These are phyloP conservation scores for Thalassiosira livingstoniorum DNA, from an alignment of 352 stramenopile genomes.

Conservation along the genomic window DNA sequence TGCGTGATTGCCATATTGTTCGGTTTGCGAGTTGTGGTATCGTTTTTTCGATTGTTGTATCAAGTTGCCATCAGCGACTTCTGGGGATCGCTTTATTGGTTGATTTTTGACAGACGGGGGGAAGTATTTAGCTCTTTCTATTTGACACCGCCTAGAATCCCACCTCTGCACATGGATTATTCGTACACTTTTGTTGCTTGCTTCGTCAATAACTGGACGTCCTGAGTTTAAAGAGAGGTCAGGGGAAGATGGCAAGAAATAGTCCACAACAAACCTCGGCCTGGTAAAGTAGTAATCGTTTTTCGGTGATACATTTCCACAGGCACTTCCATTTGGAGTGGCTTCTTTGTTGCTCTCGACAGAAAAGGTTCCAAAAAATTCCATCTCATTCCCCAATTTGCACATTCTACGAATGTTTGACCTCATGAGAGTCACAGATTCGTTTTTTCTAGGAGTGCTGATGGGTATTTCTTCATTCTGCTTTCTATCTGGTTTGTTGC, in stretches of 20 bases:
- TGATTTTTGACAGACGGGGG: slow-evolving; percentile 19
- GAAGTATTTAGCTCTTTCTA: slow-evolving; percentile 40
- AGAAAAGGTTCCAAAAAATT: slow-evolving; percentile 43
- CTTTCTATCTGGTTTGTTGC: background rate
- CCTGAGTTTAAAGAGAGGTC: slow-evolving; percentile 1
- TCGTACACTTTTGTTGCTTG: slow-evolving; percentile 15
- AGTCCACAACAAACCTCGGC: slow-evolving; percentile 37
- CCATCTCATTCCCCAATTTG: slow-evolving; percentile 77
- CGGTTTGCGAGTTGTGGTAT: background rate
- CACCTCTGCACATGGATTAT: slow-evolving; percentile 30
- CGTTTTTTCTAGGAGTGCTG: slow-evolving; percentile 3
- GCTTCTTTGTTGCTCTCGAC: background rate
- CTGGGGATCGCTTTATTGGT: slow-evolving; percentile 19
- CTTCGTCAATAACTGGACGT: background rate
- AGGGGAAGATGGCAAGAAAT: slow-evolving; percentile 22
- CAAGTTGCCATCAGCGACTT: background rate
- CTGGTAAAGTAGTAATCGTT: slow-evolving; percentile 13
- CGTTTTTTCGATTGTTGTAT: slow-evolving; percentile 5
- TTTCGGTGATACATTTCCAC: background rate
- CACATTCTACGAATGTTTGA: slow-evolving; percentile 68
- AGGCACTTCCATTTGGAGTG: background rate
- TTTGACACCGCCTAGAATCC: slow-evolving; percentile 46
- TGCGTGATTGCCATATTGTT: slow-evolving; percentile 8
- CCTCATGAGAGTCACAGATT: slow-evolving; percentile 40
- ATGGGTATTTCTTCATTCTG: background rate